phyloP scores from a whole-genome alignment of 495 filamentous ascomycete species.

The Lophium mytilinum region DNA sequence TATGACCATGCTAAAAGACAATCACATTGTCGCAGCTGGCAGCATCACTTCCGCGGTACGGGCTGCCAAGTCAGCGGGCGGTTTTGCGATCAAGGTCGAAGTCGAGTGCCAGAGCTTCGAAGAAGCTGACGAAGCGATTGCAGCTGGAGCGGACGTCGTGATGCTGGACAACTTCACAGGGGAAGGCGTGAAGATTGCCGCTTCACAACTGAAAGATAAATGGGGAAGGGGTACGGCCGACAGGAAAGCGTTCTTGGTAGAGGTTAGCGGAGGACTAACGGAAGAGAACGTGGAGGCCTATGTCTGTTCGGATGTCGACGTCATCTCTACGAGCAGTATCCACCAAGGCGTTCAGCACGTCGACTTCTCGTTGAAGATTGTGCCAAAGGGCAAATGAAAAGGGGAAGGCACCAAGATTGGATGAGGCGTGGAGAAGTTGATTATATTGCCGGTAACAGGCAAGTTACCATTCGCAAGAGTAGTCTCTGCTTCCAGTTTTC shows the following conservation, averaged over 20 bases:
- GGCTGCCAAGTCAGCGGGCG: constrained; percentile 75
- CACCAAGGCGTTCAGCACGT: constrained; percentile 91
- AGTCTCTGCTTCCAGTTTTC: too few relatives aligned
- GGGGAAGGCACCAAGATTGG: constrained; percentile 21
- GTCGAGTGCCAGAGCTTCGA: constrained; percentile 84
- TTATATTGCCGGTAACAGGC: too few relatives aligned
- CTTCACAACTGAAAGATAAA: constrained; percentile 61
- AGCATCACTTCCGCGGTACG: constrained; percentile 72
- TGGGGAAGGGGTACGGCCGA: constrained; percentile 46
- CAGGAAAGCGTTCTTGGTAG: constrained; percentile 50
- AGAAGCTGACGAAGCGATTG: constrained; percentile 85
- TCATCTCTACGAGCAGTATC: constrained; percentile 90
- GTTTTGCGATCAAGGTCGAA: constrained; percentile 89
- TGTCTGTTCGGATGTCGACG: constrained; percentile 83
- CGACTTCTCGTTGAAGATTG: constrained; percentile 92
- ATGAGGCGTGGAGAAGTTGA: too few relatives aligned
- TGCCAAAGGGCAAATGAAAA: constrained; percentile 28
- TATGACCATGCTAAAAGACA: constrained; percentile 99
- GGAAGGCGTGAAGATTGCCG: constrained; percentile 63
- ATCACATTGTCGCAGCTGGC: constrained; percentile 80
- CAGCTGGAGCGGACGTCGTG: constrained; percentile 84
- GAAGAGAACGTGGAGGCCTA: constrained; percentile 73
- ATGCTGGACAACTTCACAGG: constrained; percentile 94
- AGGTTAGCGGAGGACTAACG: constrained; percentile 86
- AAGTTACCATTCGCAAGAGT: too few relatives aligned